A percentile compares a stretch with the other conserved stretches of the same genome.
Evolutionary conservation across 2,329 filamentous ascomycete species (phyloP).

Genomic region (Lachnellula occidentalis): DNA sequence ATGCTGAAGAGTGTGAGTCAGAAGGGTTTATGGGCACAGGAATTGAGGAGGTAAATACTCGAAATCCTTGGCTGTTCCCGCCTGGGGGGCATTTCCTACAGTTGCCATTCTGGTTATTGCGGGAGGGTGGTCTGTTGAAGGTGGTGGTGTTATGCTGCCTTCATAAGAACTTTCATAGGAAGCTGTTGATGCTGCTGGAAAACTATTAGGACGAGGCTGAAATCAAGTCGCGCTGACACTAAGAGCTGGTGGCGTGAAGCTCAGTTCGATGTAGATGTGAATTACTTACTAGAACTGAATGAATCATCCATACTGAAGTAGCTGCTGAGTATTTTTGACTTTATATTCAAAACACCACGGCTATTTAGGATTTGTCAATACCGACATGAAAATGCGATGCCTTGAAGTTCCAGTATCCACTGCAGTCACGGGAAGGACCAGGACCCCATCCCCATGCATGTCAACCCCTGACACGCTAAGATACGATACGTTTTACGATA

Average conservation of each 20-base stretch:
- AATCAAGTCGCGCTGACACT: constrained; percentile 2
- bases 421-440: too few species aligned
- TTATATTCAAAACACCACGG: too few species aligned
- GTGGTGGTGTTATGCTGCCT: constrained; percentile 29
- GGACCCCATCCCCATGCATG: too few species aligned
- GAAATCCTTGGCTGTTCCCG: constrained; percentile 20
- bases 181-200: constrained; percentile 8
- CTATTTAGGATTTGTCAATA: too few species aligned
- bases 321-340: background rate
- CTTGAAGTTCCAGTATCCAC: too few species aligned
- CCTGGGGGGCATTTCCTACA: constrained; percentile 22
- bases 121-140: constrained; percentile 24
- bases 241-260: background rate
- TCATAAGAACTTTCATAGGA: constrained; percentile 25
- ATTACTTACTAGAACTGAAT: constrained; percentile 5
- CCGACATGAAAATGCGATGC: too few species aligned
- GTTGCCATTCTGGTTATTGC: constrained; percentile 28
- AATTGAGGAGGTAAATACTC: constrained; percentile 20
- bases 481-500: background rate
- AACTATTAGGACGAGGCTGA: constrained; percentile 15
- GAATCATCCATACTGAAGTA: constrained; percentile 5
- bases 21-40: constrained; percentile 3
- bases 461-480: background rate
- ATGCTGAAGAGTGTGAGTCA: constrained; percentile 38
- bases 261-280: background rate